phyloP scores from a whole-genome alignment of 169 alveolate genomes.

The Plasmodium vivax region DNA sequence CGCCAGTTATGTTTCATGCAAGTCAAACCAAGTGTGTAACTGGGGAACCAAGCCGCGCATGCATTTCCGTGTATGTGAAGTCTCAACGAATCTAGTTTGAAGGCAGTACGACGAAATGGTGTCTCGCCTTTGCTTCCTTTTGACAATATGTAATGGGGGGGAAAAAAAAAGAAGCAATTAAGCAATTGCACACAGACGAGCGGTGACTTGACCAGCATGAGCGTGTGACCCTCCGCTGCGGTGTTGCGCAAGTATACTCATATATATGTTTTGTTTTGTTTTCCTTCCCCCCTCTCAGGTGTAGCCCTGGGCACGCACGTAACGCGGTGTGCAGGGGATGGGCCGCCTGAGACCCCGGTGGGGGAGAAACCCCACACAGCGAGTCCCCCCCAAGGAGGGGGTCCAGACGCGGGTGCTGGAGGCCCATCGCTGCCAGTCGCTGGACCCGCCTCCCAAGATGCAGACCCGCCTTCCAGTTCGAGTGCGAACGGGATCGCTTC shows the following conservation, averaged over 20 bases:
- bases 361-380: not conserved
- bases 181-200: not conserved
- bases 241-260: not conserved
- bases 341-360: not conserved
- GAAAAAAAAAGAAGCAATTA: not conserved
- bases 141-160: not conserved
- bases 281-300: not conserved
- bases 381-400: not conserved
- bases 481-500: not conserved
- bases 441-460: not conserved
- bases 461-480: not conserved
- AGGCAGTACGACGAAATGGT: not conserved
- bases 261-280: not conserved
- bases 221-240: not conserved
- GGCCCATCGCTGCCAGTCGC: not conserved
- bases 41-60: not conserved
- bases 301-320: not conserved
- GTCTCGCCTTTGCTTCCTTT: conserved; percentile 9
- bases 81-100: not conserved
- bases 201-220: not conserved
- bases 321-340: not conserved
- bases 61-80: not conserved
- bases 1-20: not conserved
- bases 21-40: not conserved
- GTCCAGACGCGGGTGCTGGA: not conserved